Conservation (phyloP, 2,329 filamentous ascomycete species). For the Emmonsia crescens region DNA sequence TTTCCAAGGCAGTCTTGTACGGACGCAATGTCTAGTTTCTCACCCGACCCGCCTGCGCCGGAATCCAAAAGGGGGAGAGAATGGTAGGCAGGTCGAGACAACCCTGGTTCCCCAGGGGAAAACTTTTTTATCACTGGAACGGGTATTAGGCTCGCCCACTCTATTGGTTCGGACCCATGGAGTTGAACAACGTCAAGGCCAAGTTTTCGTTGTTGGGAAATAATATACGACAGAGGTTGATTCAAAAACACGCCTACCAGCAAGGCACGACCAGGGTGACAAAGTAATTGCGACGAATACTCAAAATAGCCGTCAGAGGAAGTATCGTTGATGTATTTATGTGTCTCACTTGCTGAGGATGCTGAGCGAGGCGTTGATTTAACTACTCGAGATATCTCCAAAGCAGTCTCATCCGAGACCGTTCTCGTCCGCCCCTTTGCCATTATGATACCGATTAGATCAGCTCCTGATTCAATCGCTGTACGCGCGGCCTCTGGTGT, state of each 20-base stretch:
- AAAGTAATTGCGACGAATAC: conserved; percentile 39
- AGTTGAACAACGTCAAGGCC: conserved; percentile 82
- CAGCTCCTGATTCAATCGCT: conserved; percentile 77
- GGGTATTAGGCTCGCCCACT: conserved; percentile 82
- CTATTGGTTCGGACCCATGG: conserved; percentile 81
- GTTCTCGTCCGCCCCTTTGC: conserved; percentile 71
- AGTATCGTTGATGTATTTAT: conserved; percentile 15
- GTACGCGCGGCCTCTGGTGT: conserved; percentile 67
- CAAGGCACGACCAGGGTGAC: conserved; percentile 52
- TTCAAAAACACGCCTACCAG: conserved; percentile 92
- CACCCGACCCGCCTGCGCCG: conserved; percentile 69
- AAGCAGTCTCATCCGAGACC: conserved; percentile 66
- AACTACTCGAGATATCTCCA: conserved; percentile 68
- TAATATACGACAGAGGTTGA: conserved; percentile 71
- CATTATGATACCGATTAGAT: conserved; percentile 86
- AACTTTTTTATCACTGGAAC: conserved; percentile 87
- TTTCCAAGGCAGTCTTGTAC: conserved; percentile 56
- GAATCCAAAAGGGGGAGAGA: conserved; percentile 76
- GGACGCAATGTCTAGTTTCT: conserved; percentile 59
- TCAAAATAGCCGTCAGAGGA: conserved; percentile 58
- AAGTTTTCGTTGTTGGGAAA: conserved; percentile 65
- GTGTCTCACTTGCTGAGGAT: conserved; percentile 4
- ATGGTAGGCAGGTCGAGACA: conserved; percentile 70
- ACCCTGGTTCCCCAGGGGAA: conserved; percentile 59
- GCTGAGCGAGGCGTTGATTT: conserved; percentile 39